Evolutionary conservation across 179 eudicot genomes (phyloP), one percentile per base, ranked within the genome.

Genomic region (Amaranthus tricolor): DNA sequence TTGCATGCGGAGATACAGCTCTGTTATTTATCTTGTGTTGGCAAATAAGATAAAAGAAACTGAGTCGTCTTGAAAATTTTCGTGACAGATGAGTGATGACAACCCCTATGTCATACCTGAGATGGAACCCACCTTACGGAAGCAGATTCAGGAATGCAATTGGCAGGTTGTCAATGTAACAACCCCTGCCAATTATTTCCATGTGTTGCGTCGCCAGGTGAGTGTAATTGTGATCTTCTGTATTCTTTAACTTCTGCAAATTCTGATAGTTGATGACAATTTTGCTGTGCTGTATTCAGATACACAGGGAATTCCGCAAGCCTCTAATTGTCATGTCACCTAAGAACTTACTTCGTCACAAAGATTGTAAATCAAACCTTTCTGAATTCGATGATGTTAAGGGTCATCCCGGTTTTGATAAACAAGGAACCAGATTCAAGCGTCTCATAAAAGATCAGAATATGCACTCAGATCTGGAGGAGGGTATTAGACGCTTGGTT

Each of bases 161-260:
- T 85, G 88, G 88, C 88, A 85, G 70, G 79, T 85, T 81, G 88
- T 85, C 74, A 85, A 85, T 75, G 84, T 83, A 62, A 85, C 88
- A 17, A 85, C 88, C 7, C 88, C 88, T 62, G 88, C 88, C 15
- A 85, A 85, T 71, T 85, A 82, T 78, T 85, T 85, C 86, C 88
- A 85, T 69, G 88, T 82, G 72, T 72, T 85, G 69, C 86, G 88
- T 62, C 86, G 88, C 40, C 88, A 85, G 88, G 88, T 85, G 53
- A 50, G 79, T 74, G 21, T 21, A 43, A 19, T 11, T 40, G 24
- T 63, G 9, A 62, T 4, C 76, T 51, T 15, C 50, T 49, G 24
- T 49, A 15, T 17, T 21, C 9, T 63, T 4, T 10, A 20, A 54
- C 45, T 52, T 72, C 48, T n/a, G 63, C 16, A 57, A 4, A 56